Percentiles rank a stretch among this genome's conserved stretches.
These are phyloP conservation scores for Corymbia calophylla DNA, from an alignment of 441 rosid genomes.

Conservation along the genomic window DNA sequence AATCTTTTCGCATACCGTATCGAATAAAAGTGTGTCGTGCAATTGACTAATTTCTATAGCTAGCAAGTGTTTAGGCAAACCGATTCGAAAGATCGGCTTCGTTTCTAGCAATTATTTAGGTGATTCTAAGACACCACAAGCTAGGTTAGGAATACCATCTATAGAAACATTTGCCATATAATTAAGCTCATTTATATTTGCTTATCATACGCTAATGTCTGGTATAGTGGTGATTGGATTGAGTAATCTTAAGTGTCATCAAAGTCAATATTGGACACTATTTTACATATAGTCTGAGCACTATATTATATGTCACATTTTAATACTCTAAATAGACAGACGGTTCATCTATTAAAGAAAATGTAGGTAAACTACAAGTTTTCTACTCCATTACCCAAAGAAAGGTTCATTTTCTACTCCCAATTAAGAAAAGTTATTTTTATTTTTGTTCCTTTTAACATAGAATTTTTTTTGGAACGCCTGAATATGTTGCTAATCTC, in stretches of 20 bases:
- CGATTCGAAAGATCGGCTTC: neutral
- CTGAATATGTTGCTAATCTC: neutral
- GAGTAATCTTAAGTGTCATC: neutral
- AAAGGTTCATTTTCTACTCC: neutral
- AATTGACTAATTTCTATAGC: neutral
- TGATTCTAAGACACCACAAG: neutral
- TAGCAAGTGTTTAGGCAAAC: neutral
- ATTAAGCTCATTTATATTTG: neutral
- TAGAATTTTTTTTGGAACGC: neutral
- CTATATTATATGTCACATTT: neutral
- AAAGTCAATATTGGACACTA: neutral
- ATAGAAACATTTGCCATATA: neutral
- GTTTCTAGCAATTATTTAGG: neutral
- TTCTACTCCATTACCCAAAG: neutral
- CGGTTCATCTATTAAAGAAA: neutral
- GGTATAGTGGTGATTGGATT: neutral
- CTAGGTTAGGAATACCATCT: neutral
- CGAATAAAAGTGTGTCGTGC: neutral
- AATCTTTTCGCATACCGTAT: neutral
- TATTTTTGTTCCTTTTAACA: neutral
- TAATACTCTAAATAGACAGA: neutral
- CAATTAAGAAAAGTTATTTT: neutral
- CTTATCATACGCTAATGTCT: neutral
- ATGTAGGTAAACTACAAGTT: neutral
- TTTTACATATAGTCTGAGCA: neutral